Conservation (phyloP, 2,329 filamentous ascomycete species). For the Botrytis deweyae region DNA sequence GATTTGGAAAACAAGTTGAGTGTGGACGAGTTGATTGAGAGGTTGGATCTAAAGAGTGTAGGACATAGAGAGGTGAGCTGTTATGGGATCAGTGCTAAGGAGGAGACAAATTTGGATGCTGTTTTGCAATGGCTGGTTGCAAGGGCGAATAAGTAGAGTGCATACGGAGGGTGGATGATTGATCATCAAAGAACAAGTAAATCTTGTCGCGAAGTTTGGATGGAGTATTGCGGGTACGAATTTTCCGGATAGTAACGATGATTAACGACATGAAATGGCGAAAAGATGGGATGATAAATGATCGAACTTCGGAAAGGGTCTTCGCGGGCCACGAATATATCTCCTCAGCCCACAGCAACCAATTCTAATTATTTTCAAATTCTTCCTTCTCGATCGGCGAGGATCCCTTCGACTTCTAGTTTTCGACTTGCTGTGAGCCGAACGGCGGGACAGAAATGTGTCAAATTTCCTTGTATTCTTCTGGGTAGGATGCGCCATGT, state of each 20-base stretch:
- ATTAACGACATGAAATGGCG: constrained; percentile 48
- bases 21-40: constrained; percentile 93
- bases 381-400: constrained; percentile 1
- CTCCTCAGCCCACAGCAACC: constrained; percentile 40
- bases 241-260: constrained; percentile 33
- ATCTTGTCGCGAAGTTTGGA: constrained; percentile 6
- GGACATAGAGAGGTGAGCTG: constrained; percentile 93
- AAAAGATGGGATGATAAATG: constrained; percentile 52
- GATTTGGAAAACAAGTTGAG: constrained; percentile 88
- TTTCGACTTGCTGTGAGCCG: constrained; percentile 15
- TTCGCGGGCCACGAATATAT: constrained; percentile 47
- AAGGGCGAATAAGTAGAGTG: constrained; percentile 68
- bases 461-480: constrained; percentile 23
- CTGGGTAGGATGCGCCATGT: constrained; percentile 24
- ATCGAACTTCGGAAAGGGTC: constrained; percentile 34
- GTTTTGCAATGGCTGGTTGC: constrained; percentile 97
- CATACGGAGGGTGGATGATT: background rate
- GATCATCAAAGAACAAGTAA: background rate
- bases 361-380: constrained; percentile 24
- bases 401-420: background rate
- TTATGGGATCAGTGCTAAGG: constrained; percentile 97
- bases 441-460: constrained; percentile 11
- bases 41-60: constrained; percentile 84
- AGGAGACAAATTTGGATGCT: constrained; percentile 97
- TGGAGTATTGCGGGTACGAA: constrained; percentile 3